Conservation (phyloP, 2,329 filamentous ascomycete species). For the Pezicula radicicola region DNA sequence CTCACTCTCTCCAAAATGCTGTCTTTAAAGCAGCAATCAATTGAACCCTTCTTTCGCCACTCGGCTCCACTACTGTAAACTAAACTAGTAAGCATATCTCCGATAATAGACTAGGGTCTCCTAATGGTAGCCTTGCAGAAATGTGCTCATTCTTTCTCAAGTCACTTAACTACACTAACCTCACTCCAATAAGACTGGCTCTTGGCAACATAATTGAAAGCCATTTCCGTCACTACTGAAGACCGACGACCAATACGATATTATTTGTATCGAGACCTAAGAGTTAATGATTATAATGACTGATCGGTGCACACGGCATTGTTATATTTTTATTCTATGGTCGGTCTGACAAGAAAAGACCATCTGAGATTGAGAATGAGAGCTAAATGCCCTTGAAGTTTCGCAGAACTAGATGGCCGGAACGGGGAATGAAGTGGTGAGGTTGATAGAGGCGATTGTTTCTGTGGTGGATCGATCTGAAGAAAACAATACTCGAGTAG, state of each 20-base stretch:
- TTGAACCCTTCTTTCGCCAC: too few relatives aligned
- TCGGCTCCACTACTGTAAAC: too few relatives aligned
- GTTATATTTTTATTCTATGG: neutral
- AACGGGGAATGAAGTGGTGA: neutral
- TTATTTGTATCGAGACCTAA: neutral
- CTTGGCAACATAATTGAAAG: too few relatives aligned
- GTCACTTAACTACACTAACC: neutral
- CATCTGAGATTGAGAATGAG: neutral
- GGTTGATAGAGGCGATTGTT: neutral
- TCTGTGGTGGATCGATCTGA: neutral
- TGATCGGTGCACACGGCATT: neutral
- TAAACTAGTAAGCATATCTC: neutral
- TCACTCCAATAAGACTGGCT: too few relatives aligned
- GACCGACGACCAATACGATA: too few relatives aligned
- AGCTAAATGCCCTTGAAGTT: neutral
- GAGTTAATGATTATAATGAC: neutral
- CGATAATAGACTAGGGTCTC: neutral
- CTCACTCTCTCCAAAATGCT: too few relatives aligned
- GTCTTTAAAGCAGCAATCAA: too few relatives aligned
- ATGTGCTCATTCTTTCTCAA: conserved; percentile 14
- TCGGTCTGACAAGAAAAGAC: neutral
- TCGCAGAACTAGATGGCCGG: neutral
- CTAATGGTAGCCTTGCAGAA: conserved; percentile 4
- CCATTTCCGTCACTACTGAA: too few relatives aligned
- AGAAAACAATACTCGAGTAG: too few relatives aligned